Percentiles rank a stretch among this genome's conserved stretches.
phyloP scores from a whole-genome alignment of 2,329 filamentous ascomycete species.

The Verticillium zaregamsianum region DNA sequence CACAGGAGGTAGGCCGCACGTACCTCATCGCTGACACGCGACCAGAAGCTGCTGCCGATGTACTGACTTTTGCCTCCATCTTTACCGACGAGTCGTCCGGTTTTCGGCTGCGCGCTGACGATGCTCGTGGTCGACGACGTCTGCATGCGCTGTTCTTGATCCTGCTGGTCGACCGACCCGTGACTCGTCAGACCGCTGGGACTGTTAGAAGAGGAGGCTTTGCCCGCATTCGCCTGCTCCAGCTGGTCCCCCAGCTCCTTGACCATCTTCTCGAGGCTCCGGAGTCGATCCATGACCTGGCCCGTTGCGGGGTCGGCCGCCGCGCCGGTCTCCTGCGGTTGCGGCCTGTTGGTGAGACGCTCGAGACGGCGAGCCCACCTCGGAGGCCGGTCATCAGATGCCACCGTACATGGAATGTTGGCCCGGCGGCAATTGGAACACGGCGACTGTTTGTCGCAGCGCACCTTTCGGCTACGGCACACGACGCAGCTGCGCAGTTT shows the following conservation, averaged over 20 bases:
- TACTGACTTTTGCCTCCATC: constrained; percentile 41
- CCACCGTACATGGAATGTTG: constrained; percentile 47
- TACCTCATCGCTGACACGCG: constrained; percentile 52
- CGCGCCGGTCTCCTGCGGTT: constrained; percentile 1
- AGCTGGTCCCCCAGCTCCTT: constrained; percentile 44
- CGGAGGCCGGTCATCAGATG: constrained; percentile 44
- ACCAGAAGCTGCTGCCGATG: constrained; percentile 51
- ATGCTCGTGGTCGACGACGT: constrained; percentile 3
- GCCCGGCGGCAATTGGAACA: constrained; percentile 54
- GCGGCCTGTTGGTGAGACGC: constrained; percentile 29
- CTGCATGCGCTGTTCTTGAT: background rate
- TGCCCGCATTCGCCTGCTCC: constrained; percentile 28
- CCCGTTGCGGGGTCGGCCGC: constrained; percentile 20
- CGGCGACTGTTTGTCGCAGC: constrained; percentile 52
- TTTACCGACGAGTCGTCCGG: constrained; percentile 43
- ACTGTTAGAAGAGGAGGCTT: constrained; percentile 14
- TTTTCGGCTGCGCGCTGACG: constrained; percentile 29
- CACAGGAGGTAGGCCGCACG: constrained; percentile 1
- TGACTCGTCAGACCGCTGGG: background rate
- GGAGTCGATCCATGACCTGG: constrained; percentile 45
- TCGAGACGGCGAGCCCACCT: constrained; percentile 51
- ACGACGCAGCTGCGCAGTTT: constrained; percentile 45
- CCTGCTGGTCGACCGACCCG: background rate
- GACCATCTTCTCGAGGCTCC: constrained; percentile 45
- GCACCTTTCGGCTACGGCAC: constrained; percentile 52